Base-by-base conservation (phyloP, 2,329 filamentous ascomycete genomes). In the Phaeosphaeria sp. region DNA sequence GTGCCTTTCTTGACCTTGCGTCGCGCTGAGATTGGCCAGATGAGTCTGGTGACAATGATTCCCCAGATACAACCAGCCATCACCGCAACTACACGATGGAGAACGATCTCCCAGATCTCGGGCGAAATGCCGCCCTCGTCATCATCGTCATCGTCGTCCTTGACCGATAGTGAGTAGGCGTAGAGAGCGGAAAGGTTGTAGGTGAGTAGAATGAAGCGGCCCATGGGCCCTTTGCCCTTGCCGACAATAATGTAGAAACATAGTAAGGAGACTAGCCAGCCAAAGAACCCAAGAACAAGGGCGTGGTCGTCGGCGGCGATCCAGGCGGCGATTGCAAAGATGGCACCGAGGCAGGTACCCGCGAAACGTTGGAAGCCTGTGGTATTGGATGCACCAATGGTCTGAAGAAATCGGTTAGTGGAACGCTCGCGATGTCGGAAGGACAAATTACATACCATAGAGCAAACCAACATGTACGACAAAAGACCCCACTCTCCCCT, bases 401-500 rank as follows among this genome's bases (percentile, higher is more conserved):
- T 99, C 71, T 46, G n/a, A 44, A 11, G 1, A 33, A 11, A 30
- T 62, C 42, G 56, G 50, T 42, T 6, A 44, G 25, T 24, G 30
- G 13, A 20, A 21, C 17, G 9, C 21, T 9, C 42, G 6, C 9
- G 21, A 21, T 21, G 21, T 44, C 11, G 30, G 42, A 7, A 15
- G 42, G 42, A 44, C 18, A 13, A 13, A 44, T 39, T 20, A 59
- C 71, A 13, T 63, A 73, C 71, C 93, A 97, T 98, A 39, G 91
- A 93, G 74, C 93, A 96, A 22, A 99, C 95, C 72, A 98, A 88
- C 94, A 98, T 98, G 81, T 97, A 98, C 0, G 93, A 97, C 54
- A 99, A 78, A 2, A 99, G 83, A 21, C 95, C 95, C 95, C 95
- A 99, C 82, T 99, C 95, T 27, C 94, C 94, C 74, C 94, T 85